Evolutionary conservation across 192 early-diverging fungal species (phyloP).

Genomic region (Coemansia sp.): DNA sequence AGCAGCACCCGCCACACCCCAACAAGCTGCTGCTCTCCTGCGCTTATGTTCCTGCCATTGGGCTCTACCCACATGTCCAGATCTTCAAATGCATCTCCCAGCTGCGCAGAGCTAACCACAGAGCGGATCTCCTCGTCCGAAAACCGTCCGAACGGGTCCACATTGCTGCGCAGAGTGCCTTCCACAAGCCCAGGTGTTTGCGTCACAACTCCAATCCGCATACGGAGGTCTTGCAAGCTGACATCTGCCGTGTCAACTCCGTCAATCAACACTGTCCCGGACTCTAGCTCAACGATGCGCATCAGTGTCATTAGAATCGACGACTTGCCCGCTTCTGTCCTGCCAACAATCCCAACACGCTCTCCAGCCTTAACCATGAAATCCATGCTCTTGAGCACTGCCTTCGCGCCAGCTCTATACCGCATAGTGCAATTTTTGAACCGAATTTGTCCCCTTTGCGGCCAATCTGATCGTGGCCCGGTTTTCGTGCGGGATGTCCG

Average conservation of each 20-base stretch:
- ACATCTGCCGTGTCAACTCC: constrained; percentile 68
- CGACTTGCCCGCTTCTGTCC: constrained; percentile 77
- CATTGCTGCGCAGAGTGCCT: constrained; percentile 68
- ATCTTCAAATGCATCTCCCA: constrained; percentile 58
- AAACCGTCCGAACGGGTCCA: constrained; percentile 80
- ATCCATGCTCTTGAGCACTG: constrained; percentile 53
- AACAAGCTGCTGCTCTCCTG: constrained; percentile 72
- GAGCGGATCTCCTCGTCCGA: constrained; percentile 70
- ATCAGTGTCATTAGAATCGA: constrained; percentile 74
- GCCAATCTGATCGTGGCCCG: not conserved
- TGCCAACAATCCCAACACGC: constrained; percentile 57
- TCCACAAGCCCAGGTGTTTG: constrained; percentile 61
- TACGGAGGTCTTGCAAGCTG: constrained; percentile 73
- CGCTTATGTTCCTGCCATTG: constrained; percentile 36
- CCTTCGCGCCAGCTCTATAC: constrained; percentile 13
- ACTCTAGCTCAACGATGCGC: constrained; percentile 73
- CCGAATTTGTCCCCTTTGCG: constrained; percentile 14
- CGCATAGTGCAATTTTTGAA: constrained; percentile 23
- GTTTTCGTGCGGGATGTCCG: not conserved
- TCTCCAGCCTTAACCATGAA: constrained; percentile 47
- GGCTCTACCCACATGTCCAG: constrained; percentile 35
- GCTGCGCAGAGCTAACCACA: constrained; percentile 62
- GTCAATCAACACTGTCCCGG: constrained; percentile 72
- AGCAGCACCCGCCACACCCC: constrained; percentile 77
- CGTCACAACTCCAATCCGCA: constrained; percentile 76